Evolutionary conservation across 2,329 filamentous ascomycete species (phyloP).

Genomic region (Ophiosphaerella herpotricha): DNA sequence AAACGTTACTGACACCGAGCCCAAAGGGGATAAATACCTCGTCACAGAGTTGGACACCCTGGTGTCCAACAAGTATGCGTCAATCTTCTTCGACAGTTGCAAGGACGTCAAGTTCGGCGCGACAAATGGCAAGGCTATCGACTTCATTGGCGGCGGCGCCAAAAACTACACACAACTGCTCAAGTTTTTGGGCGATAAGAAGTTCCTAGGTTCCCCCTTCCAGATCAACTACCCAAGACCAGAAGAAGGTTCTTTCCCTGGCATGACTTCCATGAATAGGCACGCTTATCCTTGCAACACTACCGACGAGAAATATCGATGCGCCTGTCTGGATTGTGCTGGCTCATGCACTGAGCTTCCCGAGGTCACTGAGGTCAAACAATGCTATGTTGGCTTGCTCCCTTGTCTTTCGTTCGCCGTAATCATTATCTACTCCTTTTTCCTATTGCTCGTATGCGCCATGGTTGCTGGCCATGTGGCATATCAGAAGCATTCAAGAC

Average conservation of each 20-base stretch:
- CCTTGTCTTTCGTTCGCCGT: slow-evolving; percentile 93
- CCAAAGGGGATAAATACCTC: slow-evolving; percentile 65
- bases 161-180: slow-evolving; percentile 86
- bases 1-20: slow-evolving; percentile 79
- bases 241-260: slow-evolving; percentile 62
- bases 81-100: slow-evolving; percentile 93
- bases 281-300: slow-evolving; percentile 87
- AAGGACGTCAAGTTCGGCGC: slow-evolving; percentile 99
- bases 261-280: slow-evolving; percentile 75
- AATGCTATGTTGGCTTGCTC: slow-evolving; percentile 83
- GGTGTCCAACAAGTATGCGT: slow-evolving; percentile 80
- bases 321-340: slow-evolving; percentile 91
- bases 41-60: slow-evolving; percentile 91
- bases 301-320: slow-evolving; percentile 81
- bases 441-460: slow-evolving; percentile 69
- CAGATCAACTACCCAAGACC: slow-evolving; percentile 89
- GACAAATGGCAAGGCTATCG: slow-evolving; percentile 91
- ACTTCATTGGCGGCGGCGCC: slow-evolving; percentile 92
- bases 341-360: slow-evolving; percentile 83
- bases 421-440: slow-evolving; percentile 80
- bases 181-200: slow-evolving; percentile 92
- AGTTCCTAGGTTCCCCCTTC: slow-evolving; percentile 88
- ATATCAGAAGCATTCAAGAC: slow-evolving; percentile 73
- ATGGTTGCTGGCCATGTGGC: slow-evolving; percentile 75
- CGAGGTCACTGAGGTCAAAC: slow-evolving; percentile 68